Percentiles rank a stretch among this genome's conserved stretches.
Conservation (phyloP, 495 filamentous ascomycete genomes). For the Trichoderma gamsii region DNA sequence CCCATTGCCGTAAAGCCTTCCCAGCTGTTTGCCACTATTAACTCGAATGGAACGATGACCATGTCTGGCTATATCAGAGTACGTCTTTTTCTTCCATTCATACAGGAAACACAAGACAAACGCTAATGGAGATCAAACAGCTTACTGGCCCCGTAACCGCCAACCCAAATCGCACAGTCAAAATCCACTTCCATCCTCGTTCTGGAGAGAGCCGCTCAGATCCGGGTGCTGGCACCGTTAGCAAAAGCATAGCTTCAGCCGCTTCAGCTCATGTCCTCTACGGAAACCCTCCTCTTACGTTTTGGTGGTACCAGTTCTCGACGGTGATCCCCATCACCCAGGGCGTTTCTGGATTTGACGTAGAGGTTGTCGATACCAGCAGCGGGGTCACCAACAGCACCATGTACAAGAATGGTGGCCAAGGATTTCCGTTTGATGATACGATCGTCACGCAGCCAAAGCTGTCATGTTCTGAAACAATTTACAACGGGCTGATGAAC, state of each 20-base stretch:
- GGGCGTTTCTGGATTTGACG: constrained; percentile 18
- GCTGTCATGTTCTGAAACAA: neutral
- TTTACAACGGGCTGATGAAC: neutral
- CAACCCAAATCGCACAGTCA: constrained; percentile 11
- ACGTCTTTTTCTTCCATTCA: neutral
- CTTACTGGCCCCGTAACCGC: neutral
- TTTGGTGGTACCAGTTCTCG: constrained; percentile 15
- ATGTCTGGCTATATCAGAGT: constrained; percentile 16
- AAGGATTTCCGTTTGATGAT: constrained; percentile 17
- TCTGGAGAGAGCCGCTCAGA: neutral
- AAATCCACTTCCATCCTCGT: constrained; percentile 14
- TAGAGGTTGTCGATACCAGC: constrained; percentile 15
- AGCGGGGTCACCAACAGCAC: constrained; percentile 1
- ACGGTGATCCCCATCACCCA: neutral
- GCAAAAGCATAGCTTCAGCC: neutral
- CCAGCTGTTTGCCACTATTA: constrained; percentile 1
- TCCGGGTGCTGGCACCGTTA: neutral
- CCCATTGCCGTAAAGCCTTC: constrained; percentile 15
- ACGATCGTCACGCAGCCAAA: neutral
- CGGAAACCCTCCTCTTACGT: constrained; percentile 14
- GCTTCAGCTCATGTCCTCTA: constrained; percentile 4
- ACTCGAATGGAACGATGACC: constrained; percentile 16
- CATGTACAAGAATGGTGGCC: constrained; percentile 16
- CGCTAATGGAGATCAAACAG: neutral
- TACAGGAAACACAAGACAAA: neutral